Conservation (phyloP, 768 basidiomycete species). For the Grammothele lineata region DNA sequence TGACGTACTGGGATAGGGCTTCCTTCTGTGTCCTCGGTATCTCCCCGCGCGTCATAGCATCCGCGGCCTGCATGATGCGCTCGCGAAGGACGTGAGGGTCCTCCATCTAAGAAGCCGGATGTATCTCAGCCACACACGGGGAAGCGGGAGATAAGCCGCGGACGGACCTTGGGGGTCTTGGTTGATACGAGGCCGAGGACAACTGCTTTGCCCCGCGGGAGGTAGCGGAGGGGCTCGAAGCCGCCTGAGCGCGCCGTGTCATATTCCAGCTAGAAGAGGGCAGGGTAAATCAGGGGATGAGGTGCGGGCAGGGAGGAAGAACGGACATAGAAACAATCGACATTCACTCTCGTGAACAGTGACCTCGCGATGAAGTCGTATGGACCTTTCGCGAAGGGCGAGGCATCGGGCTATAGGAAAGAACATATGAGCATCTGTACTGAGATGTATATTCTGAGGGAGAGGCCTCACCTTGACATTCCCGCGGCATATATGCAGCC, state of each 20-base stretch:
- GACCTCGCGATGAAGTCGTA: neutral
- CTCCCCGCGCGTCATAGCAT: conserved; percentile 34
- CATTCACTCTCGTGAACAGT: conserved; percentile 35
- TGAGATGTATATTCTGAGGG: neutral
- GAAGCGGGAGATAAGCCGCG: neutral
- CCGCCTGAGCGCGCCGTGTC: conserved; percentile 59
- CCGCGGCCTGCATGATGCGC: conserved; percentile 39
- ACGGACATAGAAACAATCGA: conserved; percentile 41
- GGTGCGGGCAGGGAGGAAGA: too few species aligned
- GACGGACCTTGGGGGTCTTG: conserved; percentile 33
- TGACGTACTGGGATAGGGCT: conserved; percentile 34
- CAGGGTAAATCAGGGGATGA: neutral
- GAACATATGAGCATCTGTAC: neutral
- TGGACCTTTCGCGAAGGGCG: neutral
- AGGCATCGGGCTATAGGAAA: neutral
- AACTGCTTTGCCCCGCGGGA: conserved; percentile 40
- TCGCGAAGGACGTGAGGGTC: conserved; percentile 31
- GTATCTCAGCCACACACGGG: conserved; percentile 2
- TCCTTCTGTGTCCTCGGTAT: conserved; percentile 32
- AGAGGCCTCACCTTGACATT: conserved; percentile 23
- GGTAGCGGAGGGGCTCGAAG: conserved; percentile 45
- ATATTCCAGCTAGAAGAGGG: conserved; percentile 45
- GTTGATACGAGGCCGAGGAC: conserved; percentile 40
- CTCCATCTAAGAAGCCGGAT: conserved; percentile 33
- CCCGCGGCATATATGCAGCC: conserved; percentile 58